Evolutionary conservation across 202 grass and related monocot species (phyloP).

Genomic region (Dendrocalamus latiflorus): DNA sequence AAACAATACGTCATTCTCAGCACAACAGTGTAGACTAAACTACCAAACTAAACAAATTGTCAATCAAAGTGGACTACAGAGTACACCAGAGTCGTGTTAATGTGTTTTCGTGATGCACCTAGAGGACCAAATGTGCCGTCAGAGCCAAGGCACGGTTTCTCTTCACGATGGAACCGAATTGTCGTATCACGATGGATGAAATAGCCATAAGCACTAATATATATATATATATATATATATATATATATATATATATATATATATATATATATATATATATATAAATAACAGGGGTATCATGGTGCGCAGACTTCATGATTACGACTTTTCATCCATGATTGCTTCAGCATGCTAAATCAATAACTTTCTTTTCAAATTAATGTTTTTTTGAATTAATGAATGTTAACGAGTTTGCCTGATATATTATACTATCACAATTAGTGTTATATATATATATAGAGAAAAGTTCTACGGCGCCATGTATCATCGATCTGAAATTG

Average conservation of each 20-base stretch:
- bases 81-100: neutral
- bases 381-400: too few relatives aligned
- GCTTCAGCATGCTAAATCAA: too few relatives aligned
- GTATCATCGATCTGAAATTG: neutral
- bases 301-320: too few relatives aligned
- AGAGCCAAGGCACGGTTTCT: neutral
- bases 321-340: too few relatives aligned
- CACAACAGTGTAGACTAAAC: neutral
- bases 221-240: too few relatives aligned
- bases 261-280: too few relatives aligned
- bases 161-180: neutral
- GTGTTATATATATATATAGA: neutral
- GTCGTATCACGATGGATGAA: neutral
- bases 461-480: neutral
- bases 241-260: too few relatives aligned
- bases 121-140: neutral
- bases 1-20: neutral
- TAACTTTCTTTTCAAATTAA: too few relatives aligned
- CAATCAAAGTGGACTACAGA: neutral
- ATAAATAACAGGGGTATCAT: too few relatives aligned
- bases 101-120: neutral
- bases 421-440: too few relatives aligned
- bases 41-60: neutral
- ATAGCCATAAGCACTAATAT: too few relatives aligned
- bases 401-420: too few relatives aligned